Evolutionary conservation across 306 rosid species (phyloP).

Genomic region (Malus fusca): DNA sequence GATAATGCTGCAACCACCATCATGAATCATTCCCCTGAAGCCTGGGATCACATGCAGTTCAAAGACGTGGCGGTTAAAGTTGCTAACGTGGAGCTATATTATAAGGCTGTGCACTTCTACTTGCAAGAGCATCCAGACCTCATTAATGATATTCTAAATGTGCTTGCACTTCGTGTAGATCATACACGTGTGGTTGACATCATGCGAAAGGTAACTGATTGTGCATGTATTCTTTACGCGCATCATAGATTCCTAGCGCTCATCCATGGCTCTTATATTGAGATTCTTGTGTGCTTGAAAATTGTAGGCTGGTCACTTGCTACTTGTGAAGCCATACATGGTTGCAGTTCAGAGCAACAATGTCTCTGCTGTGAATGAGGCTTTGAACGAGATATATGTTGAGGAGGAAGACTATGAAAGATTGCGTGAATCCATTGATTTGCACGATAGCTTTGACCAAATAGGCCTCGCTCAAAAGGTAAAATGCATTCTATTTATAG

Average conservation of each 20-base stretch:
- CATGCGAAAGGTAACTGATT: slow-evolving; percentile 75
- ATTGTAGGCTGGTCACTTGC: slow-evolving; percentile 88
- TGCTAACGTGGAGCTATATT: slow-evolving; percentile 91
- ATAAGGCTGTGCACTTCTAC: slow-evolving; percentile 97
- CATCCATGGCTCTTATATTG: background rate
- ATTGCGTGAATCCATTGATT: slow-evolving; percentile 94
- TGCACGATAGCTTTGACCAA: slow-evolving; percentile 97
- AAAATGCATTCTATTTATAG: slow-evolving; percentile 17
- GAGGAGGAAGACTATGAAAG: slow-evolving; percentile 99
- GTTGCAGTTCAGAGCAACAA: slow-evolving; percentile 99
- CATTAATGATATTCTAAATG: slow-evolving; percentile 91
- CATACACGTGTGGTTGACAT: slow-evolving; percentile 99
- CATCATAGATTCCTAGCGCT: background rate
- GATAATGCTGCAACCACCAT: slow-evolving; percentile 98
- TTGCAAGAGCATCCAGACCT: slow-evolving; percentile 99
- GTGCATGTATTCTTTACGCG: slow-evolving; percentile 1
- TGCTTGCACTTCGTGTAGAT: slow-evolving; percentile 95
- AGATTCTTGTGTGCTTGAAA: background rate
- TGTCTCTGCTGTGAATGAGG: slow-evolving; percentile 96
- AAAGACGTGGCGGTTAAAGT: slow-evolving; percentile 91
- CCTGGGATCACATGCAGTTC: slow-evolving; percentile 99
- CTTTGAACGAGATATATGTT: slow-evolving; percentile 91
- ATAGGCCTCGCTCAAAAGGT: slow-evolving; percentile 99
- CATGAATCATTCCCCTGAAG: slow-evolving; percentile 99
- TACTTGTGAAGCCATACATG: slow-evolving; percentile 98